Base-by-base conservation (phyloP, 495 filamentous ascomycete genomes). In the Penicillium canescens region DNA sequence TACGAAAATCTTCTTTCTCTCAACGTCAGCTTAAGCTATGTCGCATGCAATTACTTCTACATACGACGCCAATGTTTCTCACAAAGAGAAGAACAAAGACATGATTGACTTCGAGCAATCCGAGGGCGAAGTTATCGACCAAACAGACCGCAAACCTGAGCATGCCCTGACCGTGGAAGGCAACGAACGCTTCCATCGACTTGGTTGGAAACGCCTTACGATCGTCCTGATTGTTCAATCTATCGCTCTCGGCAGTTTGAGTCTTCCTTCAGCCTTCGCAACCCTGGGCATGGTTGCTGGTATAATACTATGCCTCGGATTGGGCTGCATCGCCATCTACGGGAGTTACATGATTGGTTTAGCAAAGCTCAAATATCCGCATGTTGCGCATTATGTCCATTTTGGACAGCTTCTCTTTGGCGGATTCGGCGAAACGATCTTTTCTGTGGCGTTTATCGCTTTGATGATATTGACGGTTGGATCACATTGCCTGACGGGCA, bases 281-380 rank as follows among this genome's bases (percentile, higher is more conserved):
- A 72, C 72, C 5, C 69, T 87, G 1, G 84, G 84, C n/a, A 85
- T 87, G 82, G 79, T 87, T 10, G 55, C 70, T 7, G 70, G 71
- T 47, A 64, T 75, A 16, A 74, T 88, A 44, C 70, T 81, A 42
- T 78, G 80, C 16, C 62, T 88, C 31, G 63, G 71, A 18, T 49
- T 88, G 9, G 88, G 88, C 12, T 52, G 88, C 18, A 55, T 88
- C 20, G 84, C 88, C 50, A 84, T 85, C 56, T 92, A 90, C 65
- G 87, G 85, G 42, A 85, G 85, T 64, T 88, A 85, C 52, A 75
- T 89, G 41, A 77, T 91, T 48, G 87, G 84, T 28, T 85, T 89
- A 67, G 82, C 91, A 53, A 89, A 88, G 63, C 45, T 86, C 18
- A 75, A 75, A 42, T 84, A 82, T 62, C 88, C 87, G 1, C 67